Base-by-base conservation (phyloP, 2,329 filamentous ascomycete genomes). In the Claviceps sp. region DNA sequence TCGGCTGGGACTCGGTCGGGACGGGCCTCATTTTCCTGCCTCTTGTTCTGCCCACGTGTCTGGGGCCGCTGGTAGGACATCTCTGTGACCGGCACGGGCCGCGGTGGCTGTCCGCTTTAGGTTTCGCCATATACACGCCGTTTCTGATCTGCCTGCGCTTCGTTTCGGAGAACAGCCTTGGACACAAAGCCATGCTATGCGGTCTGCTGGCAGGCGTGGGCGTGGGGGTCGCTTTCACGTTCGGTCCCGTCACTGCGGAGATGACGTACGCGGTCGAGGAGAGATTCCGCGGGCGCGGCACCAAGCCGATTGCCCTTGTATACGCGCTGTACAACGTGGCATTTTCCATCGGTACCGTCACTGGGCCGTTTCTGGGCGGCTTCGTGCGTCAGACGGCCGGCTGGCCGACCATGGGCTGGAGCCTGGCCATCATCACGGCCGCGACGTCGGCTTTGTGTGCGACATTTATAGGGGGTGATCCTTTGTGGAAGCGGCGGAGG, bases 311-410 rank as follows among this genome's bases (percentile, higher is more conserved):
- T 51, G 66, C 65, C 11, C 63, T 65, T 20, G 63, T 62, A 2
- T 68, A 68, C 48, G 65, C 64, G 3, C 53, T 68, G 38, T 68
- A 67, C 52, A 68, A 66, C 47, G 60, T 68, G 53, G 63, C 66
- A 7, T 68, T 60, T 50, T 64, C 65, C 3, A 62, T 58, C 4
- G 66, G 66, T 2, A 59, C 63, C 18, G 50, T 67, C 36, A 42
- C 62, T 16, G 66, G 66, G 1, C 66, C 66, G 5, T 58, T 68
- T 9, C 55, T 68, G 55, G 64, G 65, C 14, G 66, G 66, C 5
- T 58, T 67, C 54, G 62, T 68, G 20, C 58, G 63, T n/a, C 57
- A 67, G 24, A 58, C 45, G 26, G 58, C 60, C 24, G 65, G 64
- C 26, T 68, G 64, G 62, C 55, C 56, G n/a, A 59, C 65, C 14